Evolutionary conservation across 306 rosid genomes (phyloP).

Genomic region (Crotalaria pallida): DNA sequence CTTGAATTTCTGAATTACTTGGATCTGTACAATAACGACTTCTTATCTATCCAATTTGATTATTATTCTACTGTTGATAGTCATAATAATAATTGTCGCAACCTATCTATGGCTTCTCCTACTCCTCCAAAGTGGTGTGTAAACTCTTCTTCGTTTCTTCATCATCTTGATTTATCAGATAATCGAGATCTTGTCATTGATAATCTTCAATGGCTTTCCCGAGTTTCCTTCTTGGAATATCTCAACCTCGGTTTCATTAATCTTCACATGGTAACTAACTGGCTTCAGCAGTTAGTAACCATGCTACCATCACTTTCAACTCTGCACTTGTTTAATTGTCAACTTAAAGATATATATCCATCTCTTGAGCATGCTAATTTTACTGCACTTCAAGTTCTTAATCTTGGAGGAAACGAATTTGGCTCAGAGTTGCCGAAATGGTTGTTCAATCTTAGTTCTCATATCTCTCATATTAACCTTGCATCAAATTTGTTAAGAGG

Average conservation of each 20-base stretch:
- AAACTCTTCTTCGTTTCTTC: neutral
- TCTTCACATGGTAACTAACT: neutral
- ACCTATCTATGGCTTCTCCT: neutral
- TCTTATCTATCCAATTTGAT: neutral
- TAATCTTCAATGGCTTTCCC: neutral
- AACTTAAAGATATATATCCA: neutral
- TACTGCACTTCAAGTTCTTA: constrained; percentile 19
- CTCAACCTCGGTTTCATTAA: neutral
- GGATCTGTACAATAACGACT: neutral
- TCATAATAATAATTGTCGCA: neutral
- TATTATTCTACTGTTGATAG: neutral
- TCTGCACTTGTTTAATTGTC: neutral
- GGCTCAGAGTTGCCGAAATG: constrained; percentile 12
- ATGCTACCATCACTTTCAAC: constrained; percentile 16
- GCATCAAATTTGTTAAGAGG: neutral
- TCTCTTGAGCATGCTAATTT: constrained; percentile 14
- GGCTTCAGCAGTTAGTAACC: constrained; percentile 10
- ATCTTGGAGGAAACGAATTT: neutral
- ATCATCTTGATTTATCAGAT: neutral
- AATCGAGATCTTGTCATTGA: neutral
- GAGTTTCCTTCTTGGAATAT: neutral
- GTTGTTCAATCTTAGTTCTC: neutral
- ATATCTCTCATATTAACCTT: neutral
- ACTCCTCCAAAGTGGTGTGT: neutral
- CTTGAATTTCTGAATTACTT: neutral